Conservation (phyloP, 2,329 filamentous ascomycete species). For the Pseudohalonectria lignicola region DNA sequence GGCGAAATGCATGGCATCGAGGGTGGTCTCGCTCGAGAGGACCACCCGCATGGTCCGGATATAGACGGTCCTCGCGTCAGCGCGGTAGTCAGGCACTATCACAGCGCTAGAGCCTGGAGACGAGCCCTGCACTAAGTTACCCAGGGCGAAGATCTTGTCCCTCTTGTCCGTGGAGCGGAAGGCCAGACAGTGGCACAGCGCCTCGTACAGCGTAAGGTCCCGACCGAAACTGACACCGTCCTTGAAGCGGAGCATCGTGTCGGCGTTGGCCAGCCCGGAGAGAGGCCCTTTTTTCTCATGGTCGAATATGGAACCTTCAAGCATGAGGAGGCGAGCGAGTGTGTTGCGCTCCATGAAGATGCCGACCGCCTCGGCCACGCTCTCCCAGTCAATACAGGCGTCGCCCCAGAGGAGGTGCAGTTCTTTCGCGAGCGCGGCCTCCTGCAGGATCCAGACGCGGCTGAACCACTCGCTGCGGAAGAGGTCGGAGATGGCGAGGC, state of each 20-base stretch:
- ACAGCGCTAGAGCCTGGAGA: background rate
- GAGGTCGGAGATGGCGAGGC: background rate
- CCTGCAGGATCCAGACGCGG: conserved; percentile 9
- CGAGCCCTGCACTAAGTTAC: too few relatives aligned
- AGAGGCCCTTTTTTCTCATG: background rate
- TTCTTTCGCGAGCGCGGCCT: conserved; percentile 4
- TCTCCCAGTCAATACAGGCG: background rate
- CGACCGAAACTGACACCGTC: background rate
- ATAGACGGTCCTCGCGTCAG: background rate
- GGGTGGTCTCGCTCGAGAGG: background rate
- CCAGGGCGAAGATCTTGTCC: background rate
- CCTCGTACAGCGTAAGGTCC: background rate
- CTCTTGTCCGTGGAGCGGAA: background rate
- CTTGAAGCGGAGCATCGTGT: background rate
- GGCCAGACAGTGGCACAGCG: background rate
- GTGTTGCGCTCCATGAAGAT: background rate
- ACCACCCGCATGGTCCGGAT: background rate
- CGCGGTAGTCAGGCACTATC: background rate
- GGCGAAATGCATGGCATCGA: background rate
- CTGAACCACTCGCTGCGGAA: conserved; percentile 3
- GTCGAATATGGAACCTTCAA: background rate
- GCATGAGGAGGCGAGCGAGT: background rate
- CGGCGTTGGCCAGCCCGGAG: background rate
- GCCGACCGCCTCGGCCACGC: background rate
- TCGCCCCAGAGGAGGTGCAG: background rate